Percentiles rank a stretch among this genome's conserved stretches.
These are phyloP conservation scores for Mariannaea elegans DNA, from an alignment of 2,329 filamentous ascomycete genomes.

Conservation along the genomic window DNA sequence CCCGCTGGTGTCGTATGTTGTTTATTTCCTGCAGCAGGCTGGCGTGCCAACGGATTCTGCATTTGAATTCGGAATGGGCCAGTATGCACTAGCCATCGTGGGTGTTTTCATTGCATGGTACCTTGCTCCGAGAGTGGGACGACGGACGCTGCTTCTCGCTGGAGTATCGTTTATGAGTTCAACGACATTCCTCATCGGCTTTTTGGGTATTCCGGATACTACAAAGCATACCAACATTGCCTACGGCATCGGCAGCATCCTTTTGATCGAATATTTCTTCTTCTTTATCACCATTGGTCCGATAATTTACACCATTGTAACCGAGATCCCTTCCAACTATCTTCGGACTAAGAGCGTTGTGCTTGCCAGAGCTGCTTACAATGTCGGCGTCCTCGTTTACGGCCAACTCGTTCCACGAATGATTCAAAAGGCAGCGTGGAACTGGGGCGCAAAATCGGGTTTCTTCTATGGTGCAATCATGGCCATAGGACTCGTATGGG, in stretches of 20 bases:
- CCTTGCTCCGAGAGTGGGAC: slow-evolving; percentile 16
- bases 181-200: slow-evolving; percentile 46
- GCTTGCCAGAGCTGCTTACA: slow-evolving; percentile 56
- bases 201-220: slow-evolving; percentile 63
- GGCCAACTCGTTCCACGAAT: slow-evolving; percentile 56
- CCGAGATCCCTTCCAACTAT: slow-evolving; percentile 56
- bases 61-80: slow-evolving; percentile 26
- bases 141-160: slow-evolving; percentile 52
- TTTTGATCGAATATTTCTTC: slow-evolving; percentile 53
- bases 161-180: slow-evolving; percentile 46
- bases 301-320: slow-evolving; percentile 86
- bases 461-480: slow-evolving; percentile 57
- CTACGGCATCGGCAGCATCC: slow-evolving; percentile 49
- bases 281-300: slow-evolving; percentile 49
- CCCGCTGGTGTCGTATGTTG: slow-evolving; percentile 23
- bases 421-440: slow-evolving; percentile 54
- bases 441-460: slow-evolving; percentile 57
- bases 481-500: slow-evolving; percentile 56
- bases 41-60: slow-evolving; percentile 19
- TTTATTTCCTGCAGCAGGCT: slow-evolving; percentile 30
- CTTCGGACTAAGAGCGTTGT: slow-evolving; percentile 57
- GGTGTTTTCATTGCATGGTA: slow-evolving; percentile 25
- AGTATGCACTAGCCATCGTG: slow-evolving; percentile 26
- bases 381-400: slow-evolving; percentile 56
- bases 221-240: slow-evolving; percentile 41